These are phyloP conservation scores for Paulownia fortunei DNA, from an alignment of 257 asterid genomes.

Conservation along the genomic window DNA sequence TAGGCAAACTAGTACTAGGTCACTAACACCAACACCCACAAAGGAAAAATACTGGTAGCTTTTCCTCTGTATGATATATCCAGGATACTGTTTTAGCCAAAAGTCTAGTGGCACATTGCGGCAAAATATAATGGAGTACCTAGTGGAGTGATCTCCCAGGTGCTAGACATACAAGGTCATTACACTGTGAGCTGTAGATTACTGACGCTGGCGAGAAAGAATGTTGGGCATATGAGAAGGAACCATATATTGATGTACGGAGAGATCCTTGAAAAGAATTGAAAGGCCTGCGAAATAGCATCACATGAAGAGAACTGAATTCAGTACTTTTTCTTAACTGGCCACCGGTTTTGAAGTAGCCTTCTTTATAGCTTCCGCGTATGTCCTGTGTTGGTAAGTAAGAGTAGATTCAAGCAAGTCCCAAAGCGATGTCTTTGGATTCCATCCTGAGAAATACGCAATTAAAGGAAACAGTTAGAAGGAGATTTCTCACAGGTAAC, in stretches of 20 bases:
- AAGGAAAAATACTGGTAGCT: constrained; percentile 1
- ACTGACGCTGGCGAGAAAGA: not conserved
- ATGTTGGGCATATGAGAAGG: not conserved
- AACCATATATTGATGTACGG: not conserved
- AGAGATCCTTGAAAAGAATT: constrained; percentile 25
- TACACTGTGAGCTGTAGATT: not conserved
- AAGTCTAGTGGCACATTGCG: not conserved
- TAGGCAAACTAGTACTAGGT: not conserved
- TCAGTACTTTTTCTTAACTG: constrained; percentile 36
- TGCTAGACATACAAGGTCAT: not conserved
- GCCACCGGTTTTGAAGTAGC: constrained; percentile 66
- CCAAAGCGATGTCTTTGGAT: constrained; percentile 80
- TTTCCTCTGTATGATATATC: constrained; percentile 17
- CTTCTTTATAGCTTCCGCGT: constrained; percentile 68
- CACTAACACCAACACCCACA: not conserved
- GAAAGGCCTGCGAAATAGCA: constrained; percentile 24
- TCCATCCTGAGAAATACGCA: constrained; percentile 57
- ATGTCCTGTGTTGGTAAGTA: constrained; percentile 80
- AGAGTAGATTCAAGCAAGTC: constrained; percentile 84
- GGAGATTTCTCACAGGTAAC: not conserved
- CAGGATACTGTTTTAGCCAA: not conserved
- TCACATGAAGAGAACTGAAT: constrained; percentile 13
- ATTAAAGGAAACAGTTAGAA: not conserved
- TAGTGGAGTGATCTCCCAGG: constrained; percentile 11
- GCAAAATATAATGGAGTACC: constrained; percentile 17